A percentile compares a stretch with the other conserved stretches of the same genome.
Evolutionary conservation across 2,329 filamentous ascomycete genomes (phyloP).

Genomic region (Neurospora sp.): DNA sequence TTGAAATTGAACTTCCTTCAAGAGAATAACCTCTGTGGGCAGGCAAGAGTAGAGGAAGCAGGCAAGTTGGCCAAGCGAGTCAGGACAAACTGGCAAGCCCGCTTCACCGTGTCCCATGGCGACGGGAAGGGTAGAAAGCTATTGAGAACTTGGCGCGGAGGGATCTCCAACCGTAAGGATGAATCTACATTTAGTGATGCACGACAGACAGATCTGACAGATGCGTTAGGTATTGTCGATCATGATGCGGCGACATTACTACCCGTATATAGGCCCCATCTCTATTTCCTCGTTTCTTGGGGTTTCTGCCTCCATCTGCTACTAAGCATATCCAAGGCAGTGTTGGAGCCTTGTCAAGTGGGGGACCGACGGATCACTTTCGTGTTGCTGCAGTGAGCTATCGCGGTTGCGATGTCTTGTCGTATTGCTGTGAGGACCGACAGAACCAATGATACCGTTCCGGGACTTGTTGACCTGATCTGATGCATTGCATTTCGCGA

Average conservation of each 20-base stretch:
- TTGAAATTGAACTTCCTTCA: neutral
- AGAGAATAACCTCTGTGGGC: neutral
- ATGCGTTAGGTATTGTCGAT: slow-evolving; percentile 18
- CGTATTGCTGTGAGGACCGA: neutral
- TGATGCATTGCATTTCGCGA: neutral
- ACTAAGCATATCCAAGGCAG: neutral
- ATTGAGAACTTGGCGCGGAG: neutral
- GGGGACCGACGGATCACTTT: neutral
- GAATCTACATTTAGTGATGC: slow-evolving; percentile 9
- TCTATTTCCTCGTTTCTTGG: neutral
- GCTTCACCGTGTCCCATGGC: neutral
- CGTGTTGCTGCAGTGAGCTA: neutral
- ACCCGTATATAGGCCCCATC: neutral
- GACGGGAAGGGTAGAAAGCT: neutral
- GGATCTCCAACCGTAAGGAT: neutral
- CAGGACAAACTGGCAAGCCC: neutral
- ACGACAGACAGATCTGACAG: slow-evolving; percentile 20
- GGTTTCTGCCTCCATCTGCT: neutral
- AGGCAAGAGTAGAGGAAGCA: neutral
- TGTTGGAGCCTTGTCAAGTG: neutral
- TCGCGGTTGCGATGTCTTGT: neutral
- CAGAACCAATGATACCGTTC: neutral
- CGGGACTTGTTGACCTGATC: neutral
- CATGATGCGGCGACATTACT: slow-evolving; percentile 17
- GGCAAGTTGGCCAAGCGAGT: neutral